Conservation (phyloP, 2,329 filamentous ascomycete species). For the Claviceps sp. region DNA sequence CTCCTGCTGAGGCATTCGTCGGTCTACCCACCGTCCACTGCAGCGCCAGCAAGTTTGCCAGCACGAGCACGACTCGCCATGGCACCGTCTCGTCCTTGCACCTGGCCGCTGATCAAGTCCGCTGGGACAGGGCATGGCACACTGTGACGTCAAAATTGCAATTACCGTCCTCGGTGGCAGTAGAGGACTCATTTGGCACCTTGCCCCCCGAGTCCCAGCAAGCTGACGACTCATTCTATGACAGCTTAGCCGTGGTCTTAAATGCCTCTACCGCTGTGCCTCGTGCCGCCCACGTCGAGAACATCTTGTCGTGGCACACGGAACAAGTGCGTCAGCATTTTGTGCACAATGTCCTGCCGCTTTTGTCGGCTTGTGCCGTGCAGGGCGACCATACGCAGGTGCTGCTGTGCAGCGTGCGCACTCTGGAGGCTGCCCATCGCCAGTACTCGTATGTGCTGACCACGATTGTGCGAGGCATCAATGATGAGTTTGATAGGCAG, state of each 20-base stretch:
- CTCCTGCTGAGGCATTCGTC: constrained; percentile 33
- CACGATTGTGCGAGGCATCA: constrained; percentile 35
- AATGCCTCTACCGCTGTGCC: constrained; percentile 33
- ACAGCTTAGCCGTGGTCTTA: constrained; percentile 40
- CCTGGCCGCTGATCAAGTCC: constrained; percentile 34
- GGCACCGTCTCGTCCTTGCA: constrained; percentile 9
- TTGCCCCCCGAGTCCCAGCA: constrained; percentile 30
- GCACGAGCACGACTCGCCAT: constrained; percentile 5
- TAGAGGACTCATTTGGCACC: constrained; percentile 40
- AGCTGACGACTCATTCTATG: constrained; percentile 31
- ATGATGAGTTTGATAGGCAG: constrained; percentile 22
- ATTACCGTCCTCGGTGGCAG: constrained; percentile 40
- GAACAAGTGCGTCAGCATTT: constrained; percentile 49
- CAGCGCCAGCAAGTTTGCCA: constrained; percentile 7
- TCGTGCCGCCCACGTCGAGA: constrained; percentile 36
- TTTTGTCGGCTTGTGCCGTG: constrained; percentile 34
- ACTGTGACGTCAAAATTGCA: constrained; percentile 43
- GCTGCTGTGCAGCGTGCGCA: constrained; percentile 38
- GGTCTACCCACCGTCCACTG: constrained; percentile 17
- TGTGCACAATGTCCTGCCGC: constrained; percentile 42
- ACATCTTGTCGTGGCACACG: constrained; percentile 46
- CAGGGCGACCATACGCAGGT: constrained; percentile 31
- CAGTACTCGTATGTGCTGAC: constrained; percentile 43
- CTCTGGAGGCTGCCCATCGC: constrained; percentile 44
- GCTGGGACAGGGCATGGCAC: constrained; percentile 51